phyloP scores from a whole-genome alignment of 2,329 filamentous ascomycete genomes.

The Thyridium curvatum region DNA sequence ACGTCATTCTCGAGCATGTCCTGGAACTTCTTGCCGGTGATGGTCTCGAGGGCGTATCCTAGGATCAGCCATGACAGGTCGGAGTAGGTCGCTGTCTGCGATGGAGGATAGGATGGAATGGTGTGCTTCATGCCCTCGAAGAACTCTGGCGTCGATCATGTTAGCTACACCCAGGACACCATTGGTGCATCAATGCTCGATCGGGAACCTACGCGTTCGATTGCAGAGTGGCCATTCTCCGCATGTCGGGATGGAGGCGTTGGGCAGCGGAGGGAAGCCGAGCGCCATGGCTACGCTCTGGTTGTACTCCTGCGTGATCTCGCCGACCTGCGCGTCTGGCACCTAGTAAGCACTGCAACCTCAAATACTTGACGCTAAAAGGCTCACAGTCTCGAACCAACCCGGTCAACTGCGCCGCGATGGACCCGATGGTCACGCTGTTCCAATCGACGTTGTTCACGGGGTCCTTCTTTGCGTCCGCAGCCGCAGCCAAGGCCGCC shows the following conservation, averaged over 20 bases:
- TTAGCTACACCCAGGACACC: too few species aligned
- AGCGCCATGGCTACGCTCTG: background rate
- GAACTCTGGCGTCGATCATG: too few species aligned
- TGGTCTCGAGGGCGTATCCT: slow-evolving; percentile 29
- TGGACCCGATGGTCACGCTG: slow-evolving; percentile 26
- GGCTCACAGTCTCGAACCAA: slow-evolving; percentile 26
- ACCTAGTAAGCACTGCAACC: too few species aligned
- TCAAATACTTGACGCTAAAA: too few species aligned
- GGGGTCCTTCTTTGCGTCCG: slow-evolving; percentile 9
- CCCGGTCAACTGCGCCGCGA: slow-evolving; percentile 28
- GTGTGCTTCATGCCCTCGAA: background rate
- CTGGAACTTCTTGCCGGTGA: slow-evolving; percentile 24
- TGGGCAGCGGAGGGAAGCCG: slow-evolving; percentile 7
- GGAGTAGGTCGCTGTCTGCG: slow-evolving; percentile 24
- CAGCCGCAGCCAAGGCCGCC: slow-evolving; percentile 3
- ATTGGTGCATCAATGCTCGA: too few species aligned
- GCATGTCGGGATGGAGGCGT: slow-evolving; percentile 6
- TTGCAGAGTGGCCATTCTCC: slow-evolving; percentile 5
- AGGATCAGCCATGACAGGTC: slow-evolving; percentile 29
- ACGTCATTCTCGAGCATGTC: slow-evolving; percentile 21
- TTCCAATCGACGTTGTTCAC: slow-evolving; percentile 21
- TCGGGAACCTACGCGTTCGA: slow-evolving; percentile 7
- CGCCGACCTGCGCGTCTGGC: slow-evolving; percentile 6
- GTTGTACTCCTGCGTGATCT: slow-evolving; percentile 5
- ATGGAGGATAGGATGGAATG: background rate